Percentiles rank a stretch among this genome's conserved stretches.
Conservation (phyloP, 805 yeast species). For the Zygoascus tannicola region DNA sequence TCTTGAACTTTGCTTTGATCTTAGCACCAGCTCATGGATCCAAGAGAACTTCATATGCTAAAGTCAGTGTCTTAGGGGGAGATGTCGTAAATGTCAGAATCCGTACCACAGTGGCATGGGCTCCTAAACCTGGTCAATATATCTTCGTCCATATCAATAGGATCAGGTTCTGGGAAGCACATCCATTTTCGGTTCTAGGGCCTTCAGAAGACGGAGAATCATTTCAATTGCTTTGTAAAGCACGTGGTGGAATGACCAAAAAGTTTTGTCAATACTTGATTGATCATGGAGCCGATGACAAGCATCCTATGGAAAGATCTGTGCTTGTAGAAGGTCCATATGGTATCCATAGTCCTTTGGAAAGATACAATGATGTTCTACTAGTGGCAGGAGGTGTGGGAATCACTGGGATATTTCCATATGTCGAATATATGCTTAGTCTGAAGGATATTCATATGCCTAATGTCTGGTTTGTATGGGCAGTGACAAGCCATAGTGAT, state of each 20-base stretch:
- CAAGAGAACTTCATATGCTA: conserved; percentile 26
- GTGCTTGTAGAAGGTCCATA: conserved; percentile 55
- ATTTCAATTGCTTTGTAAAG: conserved; percentile 40
- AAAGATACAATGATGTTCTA: conserved; percentile 38
- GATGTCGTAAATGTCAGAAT: conserved; percentile 43
- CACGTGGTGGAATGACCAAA: conserved; percentile 46
- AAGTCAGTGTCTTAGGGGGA: conserved; percentile 34
- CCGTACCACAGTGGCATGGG: conserved; percentile 46
- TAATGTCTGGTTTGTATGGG: conserved; percentile 24
- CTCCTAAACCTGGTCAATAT: conserved; percentile 51
- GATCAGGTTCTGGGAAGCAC: conserved; percentile 52
- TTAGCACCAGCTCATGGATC: conserved; percentile 32
- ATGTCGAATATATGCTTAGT: conserved; percentile 30
- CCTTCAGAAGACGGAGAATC: conserved; percentile 33
- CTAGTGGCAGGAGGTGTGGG: conserved; percentile 61
- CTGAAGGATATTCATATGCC: conserved; percentile 7
- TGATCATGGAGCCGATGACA: conserved; percentile 26
- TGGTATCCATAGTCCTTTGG: conserved; percentile 41
- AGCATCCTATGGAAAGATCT: conserved; percentile 29
- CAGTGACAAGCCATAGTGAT: conserved; percentile 15
- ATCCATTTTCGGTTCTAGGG: conserved; percentile 53
- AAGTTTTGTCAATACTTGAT: conserved; percentile 28
- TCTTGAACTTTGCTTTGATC: conserved; percentile 24
- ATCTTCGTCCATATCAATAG: conserved; percentile 45
- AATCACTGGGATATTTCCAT: conserved; percentile 45